Evolutionary conservation across 2,329 filamentous ascomycete species (phyloP).

Genomic region (Plenodomus lindquistii): DNA sequence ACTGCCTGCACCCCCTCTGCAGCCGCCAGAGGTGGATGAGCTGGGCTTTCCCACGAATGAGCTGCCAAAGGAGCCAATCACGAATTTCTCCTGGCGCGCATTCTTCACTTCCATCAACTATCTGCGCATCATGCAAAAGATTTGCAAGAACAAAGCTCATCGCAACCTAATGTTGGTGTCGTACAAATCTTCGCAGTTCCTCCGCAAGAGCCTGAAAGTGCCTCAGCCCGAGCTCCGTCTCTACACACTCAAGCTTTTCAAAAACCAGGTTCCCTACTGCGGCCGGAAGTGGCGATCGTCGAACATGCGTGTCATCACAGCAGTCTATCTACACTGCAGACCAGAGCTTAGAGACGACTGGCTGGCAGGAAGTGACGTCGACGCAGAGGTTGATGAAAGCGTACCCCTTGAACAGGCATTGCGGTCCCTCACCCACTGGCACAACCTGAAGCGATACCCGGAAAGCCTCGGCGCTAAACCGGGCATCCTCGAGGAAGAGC

Average conservation of each 20-base stretch:
- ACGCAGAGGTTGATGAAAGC: slow-evolving; percentile 91
- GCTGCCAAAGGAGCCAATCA: slow-evolving; percentile 76
- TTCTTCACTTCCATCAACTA: slow-evolving; percentile 97
- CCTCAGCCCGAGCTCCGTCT: slow-evolving; percentile 85
- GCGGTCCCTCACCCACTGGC: slow-evolving; percentile 89
- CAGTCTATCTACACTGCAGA: slow-evolving; percentile 90
- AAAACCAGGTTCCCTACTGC: slow-evolving; percentile 97
- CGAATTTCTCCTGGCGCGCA: slow-evolving; percentile 87
- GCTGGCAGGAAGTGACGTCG: slow-evolving; percentile 87
- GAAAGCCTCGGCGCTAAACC: slow-evolving; percentile 67
- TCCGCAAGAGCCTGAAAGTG: slow-evolving; percentile 88
- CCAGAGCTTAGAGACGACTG: slow-evolving; percentile 94
- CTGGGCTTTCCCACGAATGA: slow-evolving; percentile 77
- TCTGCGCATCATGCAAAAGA: slow-evolving; percentile 93
- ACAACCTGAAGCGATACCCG: slow-evolving; percentile 81
- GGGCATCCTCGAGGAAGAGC: slow-evolving; percentile 48
- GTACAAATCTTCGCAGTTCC: slow-evolving; percentile 91
- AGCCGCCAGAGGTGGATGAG: slow-evolving; percentile 72
- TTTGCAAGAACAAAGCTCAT: slow-evolving; percentile 94
- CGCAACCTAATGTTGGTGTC: slow-evolving; percentile 90
- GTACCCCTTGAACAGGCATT: slow-evolving; percentile 90
- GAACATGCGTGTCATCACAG: slow-evolving; percentile 98
- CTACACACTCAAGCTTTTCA: slow-evolving; percentile 97
- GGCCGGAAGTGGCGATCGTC: slow-evolving; percentile 96
- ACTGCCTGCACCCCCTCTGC: slow-evolving; percentile 28